Percentiles rank a stretch among this genome's conserved stretches.
Evolutionary conservation across 23 red algal species (phyloP).

Genomic region (Agarophyton chilense): DNA sequence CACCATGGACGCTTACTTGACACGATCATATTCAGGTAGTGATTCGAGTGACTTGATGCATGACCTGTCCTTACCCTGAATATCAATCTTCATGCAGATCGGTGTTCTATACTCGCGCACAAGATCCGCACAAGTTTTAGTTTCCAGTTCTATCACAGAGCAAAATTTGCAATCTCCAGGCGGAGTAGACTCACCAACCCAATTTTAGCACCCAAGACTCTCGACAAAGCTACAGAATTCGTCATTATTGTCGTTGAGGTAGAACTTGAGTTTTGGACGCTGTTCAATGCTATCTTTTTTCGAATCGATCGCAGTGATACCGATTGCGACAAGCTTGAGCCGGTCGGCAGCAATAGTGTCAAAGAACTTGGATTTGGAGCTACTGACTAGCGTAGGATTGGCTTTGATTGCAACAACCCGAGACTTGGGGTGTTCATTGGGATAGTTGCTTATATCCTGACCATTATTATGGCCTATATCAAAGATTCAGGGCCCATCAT

Average conservation of each 20-base stretch:
- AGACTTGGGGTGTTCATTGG: conserved; percentile 20
- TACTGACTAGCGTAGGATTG: conserved; percentile 44
- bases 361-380: not conserved
- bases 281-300: not conserved
- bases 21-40: conserved; percentile 9
- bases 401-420: conserved; percentile 62
- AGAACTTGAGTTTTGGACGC: conserved; percentile 34
- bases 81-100: conserved; percentile 50
- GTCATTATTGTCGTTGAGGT: conserved; percentile 26
- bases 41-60: conserved; percentile 37
- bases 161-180: conserved; percentile 29
- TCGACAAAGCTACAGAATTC: conserved; percentile 44
- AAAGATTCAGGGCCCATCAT: conserved; percentile 46
- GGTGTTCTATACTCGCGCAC: conserved; percentile 53
- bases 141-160: conserved; percentile 27
- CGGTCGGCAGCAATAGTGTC: not conserved
- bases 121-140: conserved; percentile 31
- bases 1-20: conserved; percentile 42
- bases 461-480: conserved; percentile 62
- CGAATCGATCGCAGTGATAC: conserved; percentile 24
- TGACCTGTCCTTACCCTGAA: conserved; percentile 44
- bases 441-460: conserved; percentile 51
- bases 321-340: conserved; percentile 11
- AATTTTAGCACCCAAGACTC: conserved; percentile 26
- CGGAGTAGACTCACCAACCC: not conserved